Evolutionary conservation across 2,329 filamentous ascomycete genomes (phyloP), one percentile per base, ranked within the genome.

Genomic region (Fusarium secorum): DNA sequence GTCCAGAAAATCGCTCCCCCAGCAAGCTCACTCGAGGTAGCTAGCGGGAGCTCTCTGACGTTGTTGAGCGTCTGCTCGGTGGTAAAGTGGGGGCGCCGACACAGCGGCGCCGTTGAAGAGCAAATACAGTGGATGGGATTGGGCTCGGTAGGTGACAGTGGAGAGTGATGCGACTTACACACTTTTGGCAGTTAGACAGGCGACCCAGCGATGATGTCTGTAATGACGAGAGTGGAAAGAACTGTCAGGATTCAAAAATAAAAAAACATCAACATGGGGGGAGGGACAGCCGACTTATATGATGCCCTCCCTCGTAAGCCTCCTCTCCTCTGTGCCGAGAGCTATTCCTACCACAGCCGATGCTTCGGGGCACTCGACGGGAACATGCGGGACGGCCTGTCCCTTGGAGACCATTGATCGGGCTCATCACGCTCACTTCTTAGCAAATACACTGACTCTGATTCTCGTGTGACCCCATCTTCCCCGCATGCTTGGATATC

Each of bases 381-480:
- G 75, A 79, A 79, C 75, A 78, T 78, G 75, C 77, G 77, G 77
- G 74, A 78, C 66, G 65, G 61, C 32, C 58, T 64, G 48, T 57
- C 60, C 60, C 54, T 74, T 62, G 53, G 46, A 70, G 60, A 59
- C 57, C 68, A 67, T 76, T 63, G 56, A 67, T 66, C 71, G 70
- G 60, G 66, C 52, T 66, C 65, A 51, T 68, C 56, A 62, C 58
- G 65, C 51, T 61, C 45, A 57, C 44, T 58, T 58, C 51, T 54
- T 72, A 66, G 60, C 61, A 70, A 72, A 61, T 56, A 63, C 45
- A 63, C 61, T 74, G 70, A 67, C 68, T 70, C 59, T 75, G 62
- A 68, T 75, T 75, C 68, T 75, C 74, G 72, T 74, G 65, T 68
- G 72, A 75, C 72, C 70, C 72, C 70, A 68, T 75, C 35, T 73